Percentiles rank a stretch among this genome's conserved stretches.
These are phyloP conservation scores for Cladosporium cucumerinum DNA, from an alignment of 2,329 filamentous ascomycete species.

Conservation along the genomic window DNA sequence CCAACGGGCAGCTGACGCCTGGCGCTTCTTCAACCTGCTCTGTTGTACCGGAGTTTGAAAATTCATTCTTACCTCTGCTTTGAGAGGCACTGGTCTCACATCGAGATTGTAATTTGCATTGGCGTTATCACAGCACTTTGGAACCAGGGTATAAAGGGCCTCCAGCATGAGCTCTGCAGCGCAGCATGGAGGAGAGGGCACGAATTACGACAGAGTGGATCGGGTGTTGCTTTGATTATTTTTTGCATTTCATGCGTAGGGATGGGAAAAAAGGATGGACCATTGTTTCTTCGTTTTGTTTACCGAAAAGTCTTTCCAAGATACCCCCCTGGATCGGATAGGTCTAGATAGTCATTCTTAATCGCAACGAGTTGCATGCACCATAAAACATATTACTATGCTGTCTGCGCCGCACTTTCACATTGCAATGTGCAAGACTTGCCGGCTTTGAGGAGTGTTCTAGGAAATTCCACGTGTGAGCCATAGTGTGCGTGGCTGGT, in stretches of 20 bases:
- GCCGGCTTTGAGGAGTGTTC: background rate
- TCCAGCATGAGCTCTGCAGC: background rate
- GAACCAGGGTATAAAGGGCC: background rate
- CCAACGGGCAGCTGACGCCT: slow-evolving; percentile 18
- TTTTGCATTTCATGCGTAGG: background rate
- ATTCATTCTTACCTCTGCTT: slow-evolving; percentile 7
- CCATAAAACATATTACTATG: background rate
- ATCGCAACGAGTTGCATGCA: background rate
- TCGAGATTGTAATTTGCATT: background rate
- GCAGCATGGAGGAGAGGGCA: background rate
- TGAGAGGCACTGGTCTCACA: background rate
- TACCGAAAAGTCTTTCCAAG: slow-evolving; percentile 5
- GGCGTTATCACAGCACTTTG: background rate
- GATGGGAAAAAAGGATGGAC: background rate
- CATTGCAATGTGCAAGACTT: background rate
- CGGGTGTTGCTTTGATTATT: background rate
- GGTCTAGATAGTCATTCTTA: background rate
- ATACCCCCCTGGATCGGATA: background rate
- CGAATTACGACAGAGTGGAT: background rate
- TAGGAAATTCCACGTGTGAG: slow-evolving; percentile 6
- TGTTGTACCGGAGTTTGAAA: background rate
- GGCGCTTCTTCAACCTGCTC: background rate
- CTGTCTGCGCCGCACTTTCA: background rate
- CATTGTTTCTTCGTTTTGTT: slow-evolving; percentile 4
- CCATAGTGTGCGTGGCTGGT: background rate